A percentile compares a stretch with the other conserved stretches of the same genome.
Conservation (phyloP, 805 yeast species). For the Blastobotrys americana region DNA sequence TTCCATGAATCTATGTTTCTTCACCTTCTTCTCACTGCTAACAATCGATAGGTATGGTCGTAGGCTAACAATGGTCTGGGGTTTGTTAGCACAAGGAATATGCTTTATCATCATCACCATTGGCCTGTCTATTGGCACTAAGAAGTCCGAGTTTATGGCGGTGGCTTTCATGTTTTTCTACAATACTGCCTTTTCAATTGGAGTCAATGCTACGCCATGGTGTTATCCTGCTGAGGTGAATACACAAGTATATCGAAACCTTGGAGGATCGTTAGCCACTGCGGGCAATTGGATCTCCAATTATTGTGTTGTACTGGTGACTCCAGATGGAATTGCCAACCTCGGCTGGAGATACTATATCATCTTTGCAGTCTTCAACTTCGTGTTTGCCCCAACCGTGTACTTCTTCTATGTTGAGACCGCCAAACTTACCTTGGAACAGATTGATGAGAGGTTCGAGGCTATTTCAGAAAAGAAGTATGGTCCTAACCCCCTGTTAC, state of each 20-base stretch:
- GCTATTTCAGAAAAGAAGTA: not conserved
- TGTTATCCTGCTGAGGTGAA: slow-evolving; percentile 58
- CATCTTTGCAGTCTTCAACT: slow-evolving; percentile 47
- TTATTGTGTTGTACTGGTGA: slow-evolving; percentile 46
- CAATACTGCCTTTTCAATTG: slow-evolving; percentile 40
- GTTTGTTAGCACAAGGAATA: slow-evolving; percentile 6
- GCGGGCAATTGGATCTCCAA: slow-evolving; percentile 58
- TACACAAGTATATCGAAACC: slow-evolving; percentile 52
- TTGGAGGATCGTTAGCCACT: slow-evolving; percentile 53
- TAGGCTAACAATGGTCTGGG: slow-evolving; percentile 1
- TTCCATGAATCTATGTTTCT: slow-evolving; percentile 4
- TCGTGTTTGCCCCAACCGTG: slow-evolving; percentile 49
- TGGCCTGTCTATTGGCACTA: slow-evolving; percentile 9
- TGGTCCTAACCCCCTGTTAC: not conserved
- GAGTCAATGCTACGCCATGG: slow-evolving; percentile 57
- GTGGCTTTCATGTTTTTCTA: slow-evolving; percentile 13
- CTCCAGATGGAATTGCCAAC: slow-evolving; percentile 36
- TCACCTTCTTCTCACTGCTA: not conserved
- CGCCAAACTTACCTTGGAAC: slow-evolving; percentile 63
- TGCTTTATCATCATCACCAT: slow-evolving; percentile 6
- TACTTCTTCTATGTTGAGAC: slow-evolving; percentile 68
- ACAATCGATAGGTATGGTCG: slow-evolving; percentile 1
- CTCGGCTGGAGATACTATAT: slow-evolving; percentile 41
- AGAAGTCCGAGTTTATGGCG: slow-evolving; percentile 6
- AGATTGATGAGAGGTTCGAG: slow-evolving; percentile 51